phyloP scores from a whole-genome alignment of 306 rosid species.

The Castanea crenata region DNA sequence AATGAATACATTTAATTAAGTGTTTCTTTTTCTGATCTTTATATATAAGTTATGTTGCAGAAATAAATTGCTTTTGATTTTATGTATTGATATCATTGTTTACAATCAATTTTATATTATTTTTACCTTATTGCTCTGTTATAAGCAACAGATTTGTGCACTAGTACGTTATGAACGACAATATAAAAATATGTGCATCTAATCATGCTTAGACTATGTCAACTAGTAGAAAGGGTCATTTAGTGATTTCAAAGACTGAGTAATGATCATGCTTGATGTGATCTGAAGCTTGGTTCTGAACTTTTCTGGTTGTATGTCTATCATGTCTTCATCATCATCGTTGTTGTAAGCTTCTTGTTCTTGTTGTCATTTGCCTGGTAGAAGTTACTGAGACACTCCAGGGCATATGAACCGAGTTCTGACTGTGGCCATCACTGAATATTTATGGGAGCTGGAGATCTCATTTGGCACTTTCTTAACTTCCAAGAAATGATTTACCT shows the following conservation, averaged over 20 bases:
- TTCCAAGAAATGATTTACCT: background rate
- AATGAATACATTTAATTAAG: background rate
- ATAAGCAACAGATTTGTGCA: background rate
- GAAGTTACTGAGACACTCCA: background rate
- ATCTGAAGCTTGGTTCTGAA: background rate
- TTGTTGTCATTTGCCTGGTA: background rate
- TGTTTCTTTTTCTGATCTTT: background rate
- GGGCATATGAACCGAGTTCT: background rate
- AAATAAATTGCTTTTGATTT: background rate
- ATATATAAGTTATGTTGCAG: background rate
- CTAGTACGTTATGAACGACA: background rate
- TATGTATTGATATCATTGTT: background rate
- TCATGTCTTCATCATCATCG: background rate
- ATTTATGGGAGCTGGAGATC: background rate
- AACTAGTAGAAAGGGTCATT: background rate
- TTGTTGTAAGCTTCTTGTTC: no score
- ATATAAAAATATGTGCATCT: background rate
- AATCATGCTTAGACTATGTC: background rate
- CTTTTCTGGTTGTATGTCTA: background rate
- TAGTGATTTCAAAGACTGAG: background rate
- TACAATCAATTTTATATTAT: background rate
- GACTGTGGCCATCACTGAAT: background rate
- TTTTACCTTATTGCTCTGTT: background rate
- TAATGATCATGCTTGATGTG: background rate
- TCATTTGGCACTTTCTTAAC: background rate